Evolutionary conservation across 768 basidiomycete species (phyloP).

Genomic region (Roridomyces roridus): DNA sequence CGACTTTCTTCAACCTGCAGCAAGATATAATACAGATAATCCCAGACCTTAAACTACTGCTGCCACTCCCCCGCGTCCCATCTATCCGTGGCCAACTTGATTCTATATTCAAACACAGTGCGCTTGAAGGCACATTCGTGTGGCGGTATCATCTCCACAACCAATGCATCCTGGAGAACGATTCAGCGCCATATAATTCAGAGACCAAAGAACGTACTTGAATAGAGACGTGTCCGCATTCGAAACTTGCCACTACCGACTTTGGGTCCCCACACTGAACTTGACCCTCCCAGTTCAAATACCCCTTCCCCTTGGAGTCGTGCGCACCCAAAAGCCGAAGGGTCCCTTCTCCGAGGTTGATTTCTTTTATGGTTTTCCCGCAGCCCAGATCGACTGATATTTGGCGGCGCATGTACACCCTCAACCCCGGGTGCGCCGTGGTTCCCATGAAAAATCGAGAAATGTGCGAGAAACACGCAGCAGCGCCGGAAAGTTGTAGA

Average conservation of each 20-base stretch:
- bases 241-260: constrained; percentile 7
- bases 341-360: constrained; percentile 4
- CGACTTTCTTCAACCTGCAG: no score
- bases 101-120: not conserved
- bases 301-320: not conserved
- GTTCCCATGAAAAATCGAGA: no score
- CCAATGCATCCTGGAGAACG: not conserved
- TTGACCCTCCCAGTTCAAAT: constrained; percentile 8
- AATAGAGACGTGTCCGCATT: not conserved
- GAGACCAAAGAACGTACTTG: not conserved
- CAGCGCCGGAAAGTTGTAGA: not conserved
- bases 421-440: not conserved
- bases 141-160: not conserved
- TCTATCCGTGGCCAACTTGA: not conserved
- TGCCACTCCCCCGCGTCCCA: no score
- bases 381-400: not conserved
- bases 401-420: not conserved
- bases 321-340: not conserved
- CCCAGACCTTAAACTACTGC: no score
- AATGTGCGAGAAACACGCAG: not conserved
- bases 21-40: no score
- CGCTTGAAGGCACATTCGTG: not conserved
- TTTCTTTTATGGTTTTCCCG: not conserved
- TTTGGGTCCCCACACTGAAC: constrained; percentile 7
- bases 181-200: not conserved